A percentile compares a stretch with the other conserved stretches of the same genome.
Conservation (phyloP, 345 rosid species). For the Psidium friedrichsthalianum region DNA sequence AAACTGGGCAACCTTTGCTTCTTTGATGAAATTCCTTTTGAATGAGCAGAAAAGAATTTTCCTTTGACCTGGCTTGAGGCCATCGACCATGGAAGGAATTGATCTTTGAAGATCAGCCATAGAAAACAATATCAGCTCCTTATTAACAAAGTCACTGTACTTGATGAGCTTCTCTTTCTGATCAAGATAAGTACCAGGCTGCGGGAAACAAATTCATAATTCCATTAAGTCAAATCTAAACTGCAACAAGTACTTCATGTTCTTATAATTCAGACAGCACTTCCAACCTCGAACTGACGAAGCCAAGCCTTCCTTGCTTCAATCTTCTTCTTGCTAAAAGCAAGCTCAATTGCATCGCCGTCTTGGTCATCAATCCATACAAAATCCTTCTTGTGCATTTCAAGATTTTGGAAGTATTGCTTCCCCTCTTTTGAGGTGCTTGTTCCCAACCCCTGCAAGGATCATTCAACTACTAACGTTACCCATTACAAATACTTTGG, state of each 20-base stretch:
- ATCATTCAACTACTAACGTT: background rate
- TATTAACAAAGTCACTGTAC: conserved; percentile 85
- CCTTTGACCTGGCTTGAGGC: conserved; percentile 92
- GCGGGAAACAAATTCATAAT: conserved; percentile 12
- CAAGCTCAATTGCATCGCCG: conserved; percentile 95
- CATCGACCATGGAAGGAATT: conserved; percentile 93
- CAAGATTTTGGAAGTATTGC: conserved; percentile 55
- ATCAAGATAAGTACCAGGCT: conserved; percentile 92
- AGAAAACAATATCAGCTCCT: conserved; percentile 88
- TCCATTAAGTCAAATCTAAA: background rate
- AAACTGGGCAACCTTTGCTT: conserved; percentile 70
- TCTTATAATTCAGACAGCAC: background rate
- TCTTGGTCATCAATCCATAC: conserved; percentile 69
- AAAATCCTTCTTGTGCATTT: conserved; percentile 75
- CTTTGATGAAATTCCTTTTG: conserved; percentile 68
- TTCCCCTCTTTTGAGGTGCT: conserved; percentile 66
- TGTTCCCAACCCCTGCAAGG: conserved; percentile 82
- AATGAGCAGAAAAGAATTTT: conserved; percentile 81
- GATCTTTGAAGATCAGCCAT: conserved; percentile 94
- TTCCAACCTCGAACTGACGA: conserved; percentile 59
- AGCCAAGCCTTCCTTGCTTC: conserved; percentile 95
- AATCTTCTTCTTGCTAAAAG: conserved; percentile 91
- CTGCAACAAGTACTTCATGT: background rate
- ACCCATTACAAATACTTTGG: background rate
- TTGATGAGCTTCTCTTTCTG: conserved; percentile 44